These are phyloP conservation scores for Blastobotrys arbuscula DNA, from an alignment of 1,139 yeast genomes.

Conservation along the genomic window DNA sequence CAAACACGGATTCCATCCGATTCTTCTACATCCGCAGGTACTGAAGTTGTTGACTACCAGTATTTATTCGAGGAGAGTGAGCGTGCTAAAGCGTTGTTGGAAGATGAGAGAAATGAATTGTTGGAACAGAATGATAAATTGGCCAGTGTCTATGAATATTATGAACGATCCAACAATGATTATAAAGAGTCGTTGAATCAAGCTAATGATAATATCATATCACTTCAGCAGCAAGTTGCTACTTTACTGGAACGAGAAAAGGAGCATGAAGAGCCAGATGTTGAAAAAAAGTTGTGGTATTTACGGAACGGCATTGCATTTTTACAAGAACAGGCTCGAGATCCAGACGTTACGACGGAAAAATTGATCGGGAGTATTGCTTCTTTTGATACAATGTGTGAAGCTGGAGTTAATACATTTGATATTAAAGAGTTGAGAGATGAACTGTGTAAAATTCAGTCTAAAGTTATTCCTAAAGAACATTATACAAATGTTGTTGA, in stretches of 20 bases:
- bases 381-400: not conserved
- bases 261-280: not conserved
- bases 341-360: not conserved
- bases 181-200: not conserved
- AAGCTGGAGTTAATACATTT: not conserved
- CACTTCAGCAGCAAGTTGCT: not conserved
- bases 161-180: not conserved
- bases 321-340: conserved; percentile 6
- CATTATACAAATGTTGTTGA: conserved; percentile 2
- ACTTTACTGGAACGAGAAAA: not conserved
- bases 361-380: conserved; percentile 3
- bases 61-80: conserved; percentile 5
- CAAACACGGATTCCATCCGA: not conserved
- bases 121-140: not conserved
- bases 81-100: conserved; percentile 4
- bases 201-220: not conserved
- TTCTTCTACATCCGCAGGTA: not conserved
- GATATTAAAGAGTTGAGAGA: not conserved
- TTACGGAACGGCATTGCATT: conserved; percentile 3
- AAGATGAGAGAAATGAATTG: conserved; percentile 1
- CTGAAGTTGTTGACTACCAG: not conserved
- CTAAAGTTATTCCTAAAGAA: conserved; percentile 1
- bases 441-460: not conserved
- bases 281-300: not conserved
- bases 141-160: not conserved